Conservation (phyloP, 2,329 filamentous ascomycete genomes). For the Dothidotthia symphoricarpi region DNA sequence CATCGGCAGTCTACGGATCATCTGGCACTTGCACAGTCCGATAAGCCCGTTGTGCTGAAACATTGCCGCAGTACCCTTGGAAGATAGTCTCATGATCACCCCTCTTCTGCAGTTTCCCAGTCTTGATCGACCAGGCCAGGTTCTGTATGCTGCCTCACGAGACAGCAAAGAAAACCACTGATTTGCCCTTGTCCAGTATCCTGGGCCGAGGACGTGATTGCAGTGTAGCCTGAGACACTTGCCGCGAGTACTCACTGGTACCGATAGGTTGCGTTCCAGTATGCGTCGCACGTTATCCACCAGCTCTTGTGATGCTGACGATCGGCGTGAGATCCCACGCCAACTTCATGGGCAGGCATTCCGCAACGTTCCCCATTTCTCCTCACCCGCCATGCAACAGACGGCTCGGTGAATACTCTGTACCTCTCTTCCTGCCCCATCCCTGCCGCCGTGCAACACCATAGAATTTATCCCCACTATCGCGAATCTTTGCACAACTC, state of each 20-base stretch:
- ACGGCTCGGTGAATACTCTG: slow-evolving; percentile 15
- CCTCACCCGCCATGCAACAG: slow-evolving; percentile 7
- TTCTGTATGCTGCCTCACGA: too few species aligned
- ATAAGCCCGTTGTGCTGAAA: slow-evolving; percentile 17
- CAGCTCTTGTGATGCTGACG: too few species aligned
- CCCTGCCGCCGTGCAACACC: slow-evolving; percentile 15
- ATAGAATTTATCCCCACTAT: slow-evolving; percentile 15
- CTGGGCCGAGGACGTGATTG: slow-evolving; percentile 1
- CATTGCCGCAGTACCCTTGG: slow-evolving; percentile 10
- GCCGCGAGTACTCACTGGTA: slow-evolving; percentile 1
- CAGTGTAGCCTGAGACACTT: slow-evolving; percentile 5
- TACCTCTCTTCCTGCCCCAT: slow-evolving; percentile 6
- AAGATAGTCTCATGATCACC: background rate
- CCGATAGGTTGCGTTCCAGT: too few species aligned
- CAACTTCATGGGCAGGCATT: slow-evolving; percentile 6
- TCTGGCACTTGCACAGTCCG: too few species aligned
- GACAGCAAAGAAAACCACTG: too few species aligned
- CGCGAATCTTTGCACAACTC: slow-evolving; percentile 32
- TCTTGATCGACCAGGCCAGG: too few species aligned
- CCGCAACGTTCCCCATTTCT: slow-evolving; percentile 7
- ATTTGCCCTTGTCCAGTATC: too few species aligned
- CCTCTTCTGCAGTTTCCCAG: background rate
- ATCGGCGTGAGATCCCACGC: slow-evolving; percentile 11
- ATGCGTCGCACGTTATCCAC: too few species aligned
- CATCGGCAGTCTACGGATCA: slow-evolving; percentile 8